These are phyloP conservation scores for Dalbergia oliveri DNA, from an alignment of 306 rosid species.

Conservation along the genomic window DNA sequence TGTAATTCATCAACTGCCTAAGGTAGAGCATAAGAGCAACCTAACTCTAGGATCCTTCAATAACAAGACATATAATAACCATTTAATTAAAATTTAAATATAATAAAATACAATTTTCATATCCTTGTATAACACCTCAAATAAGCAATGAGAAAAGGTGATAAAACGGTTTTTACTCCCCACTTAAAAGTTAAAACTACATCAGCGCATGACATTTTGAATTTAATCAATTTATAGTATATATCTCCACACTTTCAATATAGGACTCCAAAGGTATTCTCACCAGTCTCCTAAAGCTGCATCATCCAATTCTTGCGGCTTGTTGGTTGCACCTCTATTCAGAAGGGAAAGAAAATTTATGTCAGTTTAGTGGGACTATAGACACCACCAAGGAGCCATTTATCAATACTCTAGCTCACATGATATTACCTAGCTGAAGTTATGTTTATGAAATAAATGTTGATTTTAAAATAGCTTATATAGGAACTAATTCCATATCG, in stretches of 20 bases:
- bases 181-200: not conserved
- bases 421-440: slow-evolving; percentile 17
- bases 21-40: not conserved
- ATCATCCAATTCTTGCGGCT: slow-evolving; percentile 97
- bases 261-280: slow-evolving; percentile 40
- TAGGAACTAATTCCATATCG: slow-evolving; percentile 22
- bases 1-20: not conserved
- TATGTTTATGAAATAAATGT: not conserved
- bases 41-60: not conserved
- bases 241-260: slow-evolving; percentile 11
- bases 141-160: not conserved
- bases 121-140: not conserved
- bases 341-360: slow-evolving; percentile 32
- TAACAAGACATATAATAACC: not conserved
- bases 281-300: slow-evolving; percentile 97
- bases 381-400: slow-evolving; percentile 25
- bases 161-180: not conserved
- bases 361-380: not conserved
- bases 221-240: slow-evolving; percentile 17
- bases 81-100: not conserved
- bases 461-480: not conserved
- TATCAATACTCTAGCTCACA: slow-evolving; percentile 27
- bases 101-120: not conserved
- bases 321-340: slow-evolving; percentile 91
- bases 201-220: not conserved